Evolutionary conservation across 2,329 filamentous ascomycete species (phyloP).

Genomic region (Pseudocercospora crystallina): DNA sequence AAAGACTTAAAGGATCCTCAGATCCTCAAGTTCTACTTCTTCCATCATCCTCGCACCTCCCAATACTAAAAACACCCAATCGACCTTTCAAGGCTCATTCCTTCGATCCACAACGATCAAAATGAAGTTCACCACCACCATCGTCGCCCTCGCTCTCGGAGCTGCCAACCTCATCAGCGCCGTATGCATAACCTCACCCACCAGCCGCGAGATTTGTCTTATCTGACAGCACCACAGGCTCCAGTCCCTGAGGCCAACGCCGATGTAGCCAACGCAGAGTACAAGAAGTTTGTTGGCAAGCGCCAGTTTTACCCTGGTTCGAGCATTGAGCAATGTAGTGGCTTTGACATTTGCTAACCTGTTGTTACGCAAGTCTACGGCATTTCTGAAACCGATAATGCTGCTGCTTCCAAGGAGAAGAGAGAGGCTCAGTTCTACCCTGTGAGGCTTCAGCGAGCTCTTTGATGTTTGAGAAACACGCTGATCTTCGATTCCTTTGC

Average conservation of each 20-base stretch:
- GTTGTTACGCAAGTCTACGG: too few relatives aligned
- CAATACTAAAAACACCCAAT: not conserved
- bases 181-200: not conserved
- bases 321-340: too few relatives aligned
- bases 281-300: conserved; percentile 8
- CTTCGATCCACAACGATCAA: not conserved
- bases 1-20: too few relatives aligned
- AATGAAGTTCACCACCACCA: conserved; percentile 3
- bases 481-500: too few relatives aligned
- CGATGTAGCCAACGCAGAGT: not conserved
- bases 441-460: not conserved
- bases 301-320: conserved; percentile 9
- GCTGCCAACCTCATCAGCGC: not conserved
- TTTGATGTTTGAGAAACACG: too few relatives aligned
- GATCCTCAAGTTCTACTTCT: too few relatives aligned
- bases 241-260: not conserved
- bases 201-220: not conserved
- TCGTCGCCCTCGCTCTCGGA: conserved; percentile 1
- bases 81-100: not conserved
- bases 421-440: conserved; percentile 3
- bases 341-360: too few relatives aligned
- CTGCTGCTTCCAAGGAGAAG: not conserved
- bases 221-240: conserved; percentile 3
- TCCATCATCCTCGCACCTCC: not conserved
- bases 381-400: not conserved